Base-by-base conservation (phyloP, 2,329 filamentous ascomycete genomes). In the Rutstroemia sp. region DNA sequence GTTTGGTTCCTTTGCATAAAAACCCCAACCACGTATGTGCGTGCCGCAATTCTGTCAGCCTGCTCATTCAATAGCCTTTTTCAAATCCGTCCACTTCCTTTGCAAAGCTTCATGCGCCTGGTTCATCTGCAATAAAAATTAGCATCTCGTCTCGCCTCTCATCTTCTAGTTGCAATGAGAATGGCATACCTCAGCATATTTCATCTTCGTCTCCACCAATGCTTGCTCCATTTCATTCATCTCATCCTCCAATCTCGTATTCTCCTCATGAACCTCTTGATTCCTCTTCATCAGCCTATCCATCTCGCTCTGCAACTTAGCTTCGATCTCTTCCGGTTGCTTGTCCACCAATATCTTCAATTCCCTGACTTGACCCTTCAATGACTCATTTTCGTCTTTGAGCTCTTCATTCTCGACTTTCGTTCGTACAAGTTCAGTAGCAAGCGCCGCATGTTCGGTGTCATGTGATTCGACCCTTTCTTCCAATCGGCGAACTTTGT, bases 341-440 rank as follows among this genome's bases (percentile, higher is more conserved):
- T 85, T 87, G 69, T 96, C 89, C 30, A 97, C 91, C 39, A 97
- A 86, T 48, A 84, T 82, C 67, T 89, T 86, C 58, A 99, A 77
- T 72, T 96, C 92, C 55, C 82, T 81, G 19, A 96, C 90, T 70
- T 96, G 90, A 9, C 87, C 85, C 69, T 84, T 88, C 62, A 97
- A 76, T 49, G 84, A 88, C 71, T 99, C 94, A 65, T 96, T 96
- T 71, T 91, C 82, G 66, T 99, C 94, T 47, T 83, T 83, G 41
- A 99, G 76, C 68, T 90, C 87, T 68, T 96, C 88, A 65, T 97
- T 97, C 67, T 95, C 87, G 4, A 99, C 90, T 72, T 97, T 96
- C 44, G 90, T 87, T 63, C 87, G 87, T 37, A 99, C 91, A 45
- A 99, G 78, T 66, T 97, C 90, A 0, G 90, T 96, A 0, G 92